Base-by-base conservation (phyloP, 75 land plant species). In the Pinus tabuliformis region DNA sequence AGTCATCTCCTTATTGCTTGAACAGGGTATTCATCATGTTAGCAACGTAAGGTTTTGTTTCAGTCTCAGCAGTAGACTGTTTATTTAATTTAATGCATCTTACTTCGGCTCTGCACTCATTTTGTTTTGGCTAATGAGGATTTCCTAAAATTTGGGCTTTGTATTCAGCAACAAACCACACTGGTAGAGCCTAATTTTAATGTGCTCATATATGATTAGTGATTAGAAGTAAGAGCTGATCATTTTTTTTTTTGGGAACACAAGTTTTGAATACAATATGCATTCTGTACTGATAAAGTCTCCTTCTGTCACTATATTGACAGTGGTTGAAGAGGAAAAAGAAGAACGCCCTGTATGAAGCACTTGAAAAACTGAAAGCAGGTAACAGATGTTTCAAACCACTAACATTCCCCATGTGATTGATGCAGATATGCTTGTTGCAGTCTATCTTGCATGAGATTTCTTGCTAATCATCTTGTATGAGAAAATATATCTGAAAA, bases 341-440 rank as follows among this genome's bases (percentile, higher is more conserved):
- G 4, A 68, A 68, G 71, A 39, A 20, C 20, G 45, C 52, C 2
- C 71, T 68, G 4, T 20, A 9, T 1, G 45, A n/a, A 68, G 71
- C 71, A 6, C 49, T 68, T 7, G 71, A 68, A 18, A 68, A 68
- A 11, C 37, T 68, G 49, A 68, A 68, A 68, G 49, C 21, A 68
- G 71, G 71, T 68, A 16, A 12, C 66, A 30, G 28, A 13, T 17
- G 4, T 58, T 20, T 58, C 17, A 58, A 58, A 58, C 7, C 49
- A 45, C 49, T 45, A 45, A 45, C 49, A 45, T 8, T 45, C 8
- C 6, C 49, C 49, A 45, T 45, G 49, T 6, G 8, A 45, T 65
- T 45, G 49, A 45, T 45, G 49, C 49, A 45, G 49, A 45, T 6
- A 3, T 58, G 5, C 15, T 14, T 26, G 30, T 63, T 30, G 13